Evolutionary conservation across 352 stramenopile genomes (phyloP).

Genomic region (Phytophthora cryptogea): DNA sequence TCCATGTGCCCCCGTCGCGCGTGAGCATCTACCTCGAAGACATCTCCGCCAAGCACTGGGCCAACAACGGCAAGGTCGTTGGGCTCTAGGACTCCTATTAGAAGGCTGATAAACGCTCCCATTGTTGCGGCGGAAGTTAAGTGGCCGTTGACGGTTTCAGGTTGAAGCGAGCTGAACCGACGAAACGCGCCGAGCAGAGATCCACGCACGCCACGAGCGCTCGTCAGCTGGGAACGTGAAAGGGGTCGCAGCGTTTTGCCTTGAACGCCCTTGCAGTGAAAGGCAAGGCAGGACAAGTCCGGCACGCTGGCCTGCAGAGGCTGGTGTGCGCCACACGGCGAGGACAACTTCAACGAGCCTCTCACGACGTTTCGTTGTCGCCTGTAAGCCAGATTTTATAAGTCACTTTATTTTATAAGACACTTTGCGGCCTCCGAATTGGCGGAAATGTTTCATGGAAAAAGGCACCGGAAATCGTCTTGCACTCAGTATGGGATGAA

Average conservation of each 20-base stretch:
- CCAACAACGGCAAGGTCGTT: constrained; percentile 27
- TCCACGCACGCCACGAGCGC: constrained; percentile 10
- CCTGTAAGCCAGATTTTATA: not conserved
- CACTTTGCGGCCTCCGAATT: not conserved
- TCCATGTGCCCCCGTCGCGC: constrained; percentile 28
- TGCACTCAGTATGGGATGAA: constrained; percentile 1
- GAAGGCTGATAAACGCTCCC: not conserved
- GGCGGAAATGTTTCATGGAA: constrained; percentile 1
- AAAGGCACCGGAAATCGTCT: constrained; percentile 5
- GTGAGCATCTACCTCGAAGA: constrained; percentile 45
- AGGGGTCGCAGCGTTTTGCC: not conserved
- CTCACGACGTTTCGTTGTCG: constrained; percentile 14
- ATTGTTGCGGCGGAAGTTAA: not conserved
- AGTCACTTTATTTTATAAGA: not conserved
- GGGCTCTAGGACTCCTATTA: not conserved
- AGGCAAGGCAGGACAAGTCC: not conserved
- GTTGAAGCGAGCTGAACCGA: constrained; percentile 4
- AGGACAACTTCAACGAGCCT: constrained; percentile 11
- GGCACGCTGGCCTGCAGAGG: constrained; percentile 1
- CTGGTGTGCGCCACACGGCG: constrained; percentile 11
- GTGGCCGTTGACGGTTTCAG: constrained; percentile 21
- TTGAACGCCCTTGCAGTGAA: not conserved
- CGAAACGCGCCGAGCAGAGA: not conserved
- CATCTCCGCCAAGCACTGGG: constrained; percentile 38
- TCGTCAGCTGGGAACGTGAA: constrained; percentile 8